A percentile compares a stretch with the other conserved stretches of the same genome.
Evolutionary conservation across 169 alveolate genomes (phyloP).

Genomic region (Eimeria tenella): DNA sequence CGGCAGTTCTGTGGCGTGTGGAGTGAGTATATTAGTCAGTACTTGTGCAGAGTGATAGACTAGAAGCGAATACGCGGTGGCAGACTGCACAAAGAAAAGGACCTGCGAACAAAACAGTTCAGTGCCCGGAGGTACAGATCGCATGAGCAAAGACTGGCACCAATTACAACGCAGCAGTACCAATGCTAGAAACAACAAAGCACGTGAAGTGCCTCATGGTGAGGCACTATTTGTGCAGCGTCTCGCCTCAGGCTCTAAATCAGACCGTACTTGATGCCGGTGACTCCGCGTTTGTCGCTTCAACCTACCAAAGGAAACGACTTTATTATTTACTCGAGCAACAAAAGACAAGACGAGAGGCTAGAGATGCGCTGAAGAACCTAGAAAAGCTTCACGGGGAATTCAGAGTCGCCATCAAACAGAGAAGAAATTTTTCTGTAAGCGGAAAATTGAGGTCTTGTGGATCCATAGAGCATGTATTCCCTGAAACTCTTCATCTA

Average conservation of each 20-base stretch:
- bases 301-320: conserved; percentile 62
- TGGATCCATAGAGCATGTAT: too few species aligned
- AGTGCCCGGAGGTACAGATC: too few species aligned
- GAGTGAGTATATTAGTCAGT: too few species aligned
- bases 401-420: conserved; percentile 45
- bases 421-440: conserved; percentile 23
- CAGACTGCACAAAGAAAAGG: too few species aligned
- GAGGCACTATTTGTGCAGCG: neutral
- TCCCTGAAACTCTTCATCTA: too few species aligned
- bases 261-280: conserved; percentile 66
- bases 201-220: conserved; percentile 3
- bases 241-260: conserved; percentile 30
- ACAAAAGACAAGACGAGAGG: conserved; percentile 56
- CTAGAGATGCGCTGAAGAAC: conserved; percentile 61
- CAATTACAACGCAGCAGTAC: too few species aligned
- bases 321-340: conserved; percentile 50
- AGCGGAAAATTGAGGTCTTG: neutral
- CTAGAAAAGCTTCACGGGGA: conserved; percentile 26
- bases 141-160: too few species aligned
- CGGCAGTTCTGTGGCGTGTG: too few species aligned
- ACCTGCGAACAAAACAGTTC: too few species aligned
- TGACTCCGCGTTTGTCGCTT: conserved; percentile 49
- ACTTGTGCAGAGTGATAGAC: too few species aligned
- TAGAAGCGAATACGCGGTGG: too few species aligned
- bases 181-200: neutral